Conservation (phyloP, 2,329 filamentous ascomycete genomes). For the Colletotrichum tropicicola region DNA sequence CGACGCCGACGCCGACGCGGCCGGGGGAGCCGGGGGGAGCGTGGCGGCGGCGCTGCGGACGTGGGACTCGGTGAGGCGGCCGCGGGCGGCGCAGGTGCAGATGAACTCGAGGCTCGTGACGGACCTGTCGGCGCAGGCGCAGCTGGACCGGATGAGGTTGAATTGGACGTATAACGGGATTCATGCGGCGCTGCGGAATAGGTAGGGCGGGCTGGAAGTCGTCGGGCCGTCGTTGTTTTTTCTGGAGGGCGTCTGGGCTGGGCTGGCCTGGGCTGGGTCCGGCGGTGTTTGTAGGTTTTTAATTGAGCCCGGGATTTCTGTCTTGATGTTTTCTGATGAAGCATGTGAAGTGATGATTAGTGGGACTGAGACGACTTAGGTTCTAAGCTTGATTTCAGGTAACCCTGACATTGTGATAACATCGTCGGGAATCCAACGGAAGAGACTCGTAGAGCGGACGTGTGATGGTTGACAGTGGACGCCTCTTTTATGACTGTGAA, state of each 20-base stretch:
- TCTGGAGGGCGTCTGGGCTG: background rate
- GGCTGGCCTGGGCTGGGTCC: background rate
- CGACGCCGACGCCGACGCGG: too few relatives aligned
- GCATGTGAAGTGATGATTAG: too few relatives aligned
- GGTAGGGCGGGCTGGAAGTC: background rate
- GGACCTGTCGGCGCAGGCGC: conserved; percentile 19
- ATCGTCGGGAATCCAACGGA: too few relatives aligned
- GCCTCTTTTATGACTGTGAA: too few relatives aligned
- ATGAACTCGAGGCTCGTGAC: conserved; percentile 16
- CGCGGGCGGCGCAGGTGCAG: conserved; percentile 27
- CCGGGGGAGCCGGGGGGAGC: background rate
- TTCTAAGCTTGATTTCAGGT: too few relatives aligned
- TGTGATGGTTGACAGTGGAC: too few relatives aligned
- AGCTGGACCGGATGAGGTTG: conserved; percentile 22
- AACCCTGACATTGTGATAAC: too few relatives aligned
- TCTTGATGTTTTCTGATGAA: too few relatives aligned
- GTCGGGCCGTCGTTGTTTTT: background rate
- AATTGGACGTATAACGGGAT: conserved; percentile 26
- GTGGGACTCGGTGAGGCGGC: conserved; percentile 22
- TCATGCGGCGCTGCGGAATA: conserved; percentile 15
- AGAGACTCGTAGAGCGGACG: too few relatives aligned
- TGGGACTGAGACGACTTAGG: too few relatives aligned
- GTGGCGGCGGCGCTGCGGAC: conserved; percentile 1
- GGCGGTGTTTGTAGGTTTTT: background rate
- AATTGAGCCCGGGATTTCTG: too few relatives aligned